These are phyloP conservation scores for Dactylella cylindrospora DNA, from an alignment of 2,329 filamentous ascomycete species.

Conservation along the genomic window DNA sequence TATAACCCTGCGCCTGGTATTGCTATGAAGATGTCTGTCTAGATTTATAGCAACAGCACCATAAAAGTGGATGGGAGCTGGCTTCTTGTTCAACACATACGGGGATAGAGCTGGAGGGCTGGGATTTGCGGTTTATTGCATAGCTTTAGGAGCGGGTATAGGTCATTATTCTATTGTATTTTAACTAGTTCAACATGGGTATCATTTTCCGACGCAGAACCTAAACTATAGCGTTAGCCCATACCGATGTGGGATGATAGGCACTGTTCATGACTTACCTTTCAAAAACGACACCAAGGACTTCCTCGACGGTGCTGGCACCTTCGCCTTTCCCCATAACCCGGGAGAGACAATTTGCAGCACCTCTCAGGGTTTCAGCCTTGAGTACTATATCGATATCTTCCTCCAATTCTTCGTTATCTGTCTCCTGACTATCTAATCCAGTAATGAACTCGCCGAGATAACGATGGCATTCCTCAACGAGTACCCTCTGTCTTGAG, in stretches of 20 bases:
- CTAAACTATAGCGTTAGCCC: too few species aligned
- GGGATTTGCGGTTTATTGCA: slow-evolving; percentile 26
- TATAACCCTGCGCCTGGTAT: slow-evolving; percentile 91
- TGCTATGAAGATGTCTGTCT: slow-evolving; percentile 98
- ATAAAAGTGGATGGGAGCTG: slow-evolving; percentile 14
- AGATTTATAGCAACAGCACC: slow-evolving; percentile 7
- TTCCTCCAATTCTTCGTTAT: slow-evolving; percentile 49
- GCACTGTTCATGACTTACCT: slow-evolving; percentile 61
- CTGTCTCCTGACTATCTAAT: slow-evolving; percentile 50
- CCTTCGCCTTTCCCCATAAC: slow-evolving; percentile 81
- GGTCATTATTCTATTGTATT: slow-evolving; percentile 6
- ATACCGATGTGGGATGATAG: too few species aligned
- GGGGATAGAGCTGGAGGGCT: slow-evolving; percentile 3
- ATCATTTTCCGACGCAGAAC: slow-evolving; percentile 42
- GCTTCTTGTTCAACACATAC: slow-evolving; percentile 38
- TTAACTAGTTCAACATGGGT: slow-evolving; percentile 6
- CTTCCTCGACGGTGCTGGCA: slow-evolving; percentile 87
- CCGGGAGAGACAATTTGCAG: slow-evolving; percentile 74
- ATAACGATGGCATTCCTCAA: slow-evolving; percentile 70
- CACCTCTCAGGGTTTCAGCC: slow-evolving; percentile 81
- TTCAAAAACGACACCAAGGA: slow-evolving; percentile 94
- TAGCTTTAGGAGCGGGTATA: slow-evolving; percentile 23
- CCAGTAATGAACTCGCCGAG: slow-evolving; percentile 73
- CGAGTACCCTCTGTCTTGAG: slow-evolving; percentile 79
- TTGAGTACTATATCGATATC: slow-evolving; percentile 84